Evolutionary conservation across 352 stramenopile species (phyloP), one percentile per base, ranked within the genome.

Genomic region (Thraustochytrium aureum): DNA sequence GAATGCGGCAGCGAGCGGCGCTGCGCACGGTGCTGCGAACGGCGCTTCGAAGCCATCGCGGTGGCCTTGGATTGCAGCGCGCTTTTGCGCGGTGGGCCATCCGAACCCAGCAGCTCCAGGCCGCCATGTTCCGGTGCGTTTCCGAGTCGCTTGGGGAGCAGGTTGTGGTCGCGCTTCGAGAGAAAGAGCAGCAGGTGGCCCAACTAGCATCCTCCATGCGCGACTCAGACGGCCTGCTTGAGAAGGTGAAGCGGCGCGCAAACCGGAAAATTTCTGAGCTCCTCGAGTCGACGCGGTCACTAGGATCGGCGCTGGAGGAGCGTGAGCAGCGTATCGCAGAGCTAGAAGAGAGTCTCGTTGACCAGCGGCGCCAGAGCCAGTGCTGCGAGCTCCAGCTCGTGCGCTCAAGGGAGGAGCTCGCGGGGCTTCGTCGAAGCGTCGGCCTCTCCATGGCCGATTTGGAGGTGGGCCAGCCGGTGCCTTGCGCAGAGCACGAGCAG

Each of bases 361-460:
- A 56, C 17, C 37, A 79, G 2, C 50, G 59, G 50, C 69, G 69
- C 22, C 47, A 38, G 1, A 22, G 37, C 7, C 37, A 79, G 33
- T 79, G 69, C 59, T 79, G 69, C 41, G 69, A 79, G 59, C 10
- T 79, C 47, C 69, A 79, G 59, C 50, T 79, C 7, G 50, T 79
- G 20, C 47, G 50, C 6, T 64, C 69, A 17, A 72, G 50, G 20
- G 69, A 79, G 41, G 69, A 79, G 37, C 26, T 14, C 32, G 52
- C 50, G n/a, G 52, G 39, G 20, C 69, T 79, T 3, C 59, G 52
- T 6, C 47, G 59, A 20, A 61, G 37, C 6, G 22, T 39, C 33
- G 20, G 26, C 1, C 17, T 75, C 14, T 30, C 6, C 22, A 33
- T 56, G 17, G n/a, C 42, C 20, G 37, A 72, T 6, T 10, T 35